Evolutionary conservation across 495 filamentous ascomycete species (phyloP).

Genomic region (Aspergillus olivimuriae): DNA sequence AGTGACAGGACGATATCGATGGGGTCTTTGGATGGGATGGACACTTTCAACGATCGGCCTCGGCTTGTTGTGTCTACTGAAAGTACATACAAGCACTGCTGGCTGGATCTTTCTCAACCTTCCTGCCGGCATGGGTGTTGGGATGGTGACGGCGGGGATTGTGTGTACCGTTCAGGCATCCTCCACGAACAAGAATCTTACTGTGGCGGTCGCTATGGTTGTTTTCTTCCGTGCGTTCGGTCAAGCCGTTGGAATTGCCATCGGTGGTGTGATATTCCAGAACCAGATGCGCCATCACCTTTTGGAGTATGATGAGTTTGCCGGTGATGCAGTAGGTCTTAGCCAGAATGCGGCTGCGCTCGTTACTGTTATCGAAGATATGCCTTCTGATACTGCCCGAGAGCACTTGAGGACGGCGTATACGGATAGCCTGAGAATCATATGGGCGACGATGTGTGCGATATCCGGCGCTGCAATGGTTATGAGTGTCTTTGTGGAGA

Average conservation of each 20-base stretch:
- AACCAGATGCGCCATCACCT: conserved; percentile 49
- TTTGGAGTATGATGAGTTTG: conserved; percentile 32
- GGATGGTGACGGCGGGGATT: conserved; percentile 43
- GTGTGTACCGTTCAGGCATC: conserved; percentile 45
- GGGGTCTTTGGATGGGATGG: conserved; percentile 51
- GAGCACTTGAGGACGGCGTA: conserved; percentile 45
- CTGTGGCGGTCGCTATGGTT: conserved; percentile 47
- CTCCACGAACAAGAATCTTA: conserved; percentile 32
- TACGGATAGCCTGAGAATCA: conserved; percentile 47
- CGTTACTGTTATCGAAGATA: conserved; percentile 51
- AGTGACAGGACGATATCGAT: conserved; percentile 40
- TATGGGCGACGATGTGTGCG: conserved; percentile 52
- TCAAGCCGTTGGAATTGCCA: conserved; percentile 48
- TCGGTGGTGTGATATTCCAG: conserved; percentile 56
- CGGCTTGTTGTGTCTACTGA: conserved; percentile 40
- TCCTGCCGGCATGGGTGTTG: conserved; percentile 41
- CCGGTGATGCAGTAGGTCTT: conserved; percentile 38
- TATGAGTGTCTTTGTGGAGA: conserved; percentile 44
- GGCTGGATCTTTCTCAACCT: conserved; percentile 46
- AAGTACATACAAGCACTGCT: conserved; percentile 31
- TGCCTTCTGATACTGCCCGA: conserved; percentile 38
- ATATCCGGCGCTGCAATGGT: conserved; percentile 43
- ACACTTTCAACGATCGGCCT: conserved; percentile 38
- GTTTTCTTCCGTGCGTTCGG: conserved; percentile 51
- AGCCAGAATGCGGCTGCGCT: conserved; percentile 53